Evolutionary conservation across 768 basidiomycete genomes (phyloP).

Genomic region (Rhizopogon vesiculosus): DNA sequence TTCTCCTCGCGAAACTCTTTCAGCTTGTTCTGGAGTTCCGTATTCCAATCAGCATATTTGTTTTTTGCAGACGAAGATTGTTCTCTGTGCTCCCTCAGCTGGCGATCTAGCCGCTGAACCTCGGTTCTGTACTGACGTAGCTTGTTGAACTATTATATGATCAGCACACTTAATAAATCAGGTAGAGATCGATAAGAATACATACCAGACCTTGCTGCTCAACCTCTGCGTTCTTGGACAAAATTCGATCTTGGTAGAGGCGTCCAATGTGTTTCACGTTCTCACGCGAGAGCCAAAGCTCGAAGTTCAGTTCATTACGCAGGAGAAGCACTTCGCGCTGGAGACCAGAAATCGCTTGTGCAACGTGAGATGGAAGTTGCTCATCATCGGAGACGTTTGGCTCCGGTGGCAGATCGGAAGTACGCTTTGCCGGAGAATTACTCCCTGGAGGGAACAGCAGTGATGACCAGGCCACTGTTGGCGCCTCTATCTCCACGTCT

Average conservation of each 20-base stretch:
- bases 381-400: constrained; percentile 5
- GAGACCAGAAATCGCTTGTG: constrained; percentile 62
- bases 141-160: constrained; percentile 62
- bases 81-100: constrained; percentile 68
- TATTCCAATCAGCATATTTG: constrained; percentile 82
- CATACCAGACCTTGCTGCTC: constrained; percentile 80
- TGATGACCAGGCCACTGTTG: constrained; percentile 49
- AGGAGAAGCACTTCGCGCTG: constrained; percentile 75
- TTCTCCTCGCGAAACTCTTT: constrained; percentile 76
- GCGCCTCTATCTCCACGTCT: constrained; percentile 55
- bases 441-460: constrained; percentile 34
- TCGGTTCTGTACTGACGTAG: constrained; percentile 71
- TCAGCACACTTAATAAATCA: constrained; percentile 3
- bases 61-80: constrained; percentile 71
- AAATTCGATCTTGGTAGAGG: constrained; percentile 67
- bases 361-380: constrained; percentile 43
- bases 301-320: constrained; percentile 80
- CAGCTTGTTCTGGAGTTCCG: constrained; percentile 72
- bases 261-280: constrained; percentile 81
- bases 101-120: constrained; percentile 60
- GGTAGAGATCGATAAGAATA: constrained; percentile 3
- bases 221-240: constrained; percentile 70
- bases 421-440: constrained; percentile 22
- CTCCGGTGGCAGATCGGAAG: constrained; percentile 14
- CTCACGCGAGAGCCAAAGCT: constrained; percentile 78